A percentile compares a stretch with the other conserved stretches of the same genome.
phyloP scores from a whole-genome alignment of 441 rosid genomes.

The Adansonia grandidieri region DNA sequence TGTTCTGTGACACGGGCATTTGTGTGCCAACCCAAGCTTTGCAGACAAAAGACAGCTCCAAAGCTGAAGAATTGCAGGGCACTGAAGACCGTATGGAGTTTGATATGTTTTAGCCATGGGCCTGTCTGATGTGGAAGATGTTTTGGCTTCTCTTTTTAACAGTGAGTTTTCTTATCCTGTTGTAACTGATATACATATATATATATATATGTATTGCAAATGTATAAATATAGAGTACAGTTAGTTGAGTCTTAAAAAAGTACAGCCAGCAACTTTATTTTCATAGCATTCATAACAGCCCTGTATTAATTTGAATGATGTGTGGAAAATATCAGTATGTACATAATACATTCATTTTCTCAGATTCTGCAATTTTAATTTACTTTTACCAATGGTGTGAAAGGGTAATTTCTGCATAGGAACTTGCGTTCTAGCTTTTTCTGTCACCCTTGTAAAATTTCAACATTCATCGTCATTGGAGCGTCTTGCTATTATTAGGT shows the following conservation, averaged over 20 bases:
- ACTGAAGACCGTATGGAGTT: conserved; percentile 47
- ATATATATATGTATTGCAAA: not conserved
- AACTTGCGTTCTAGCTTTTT: not conserved
- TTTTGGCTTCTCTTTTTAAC: conserved; percentile 27
- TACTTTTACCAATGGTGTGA: not conserved
- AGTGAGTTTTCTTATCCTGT: conserved; percentile 18
- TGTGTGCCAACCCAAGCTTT: conserved; percentile 22
- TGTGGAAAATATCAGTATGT: not conserved
- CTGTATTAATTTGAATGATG: not conserved
- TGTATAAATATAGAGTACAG: too few relatives aligned
- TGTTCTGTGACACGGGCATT: conserved; percentile 30
- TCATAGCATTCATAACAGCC: not conserved
- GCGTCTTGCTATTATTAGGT: not conserved
- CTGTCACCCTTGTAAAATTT: not conserved
- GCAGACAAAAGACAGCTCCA: conserved; percentile 40
- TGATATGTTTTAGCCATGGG: conserved; percentile 51
- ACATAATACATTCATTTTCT: not conserved
- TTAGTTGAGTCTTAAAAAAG: too few relatives aligned
- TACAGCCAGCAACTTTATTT: not conserved
- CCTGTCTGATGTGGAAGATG: conserved; percentile 26
- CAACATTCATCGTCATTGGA: not conserved
- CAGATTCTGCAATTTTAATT: not conserved
- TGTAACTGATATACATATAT: conserved; percentile 34
- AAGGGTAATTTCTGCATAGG: not conserved
- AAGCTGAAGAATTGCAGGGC: conserved; percentile 37